These are phyloP conservation scores for Lignosus rhinocerotis DNA, from an alignment of 1,284 basidiomycete genomes.

Conservation along the genomic window DNA sequence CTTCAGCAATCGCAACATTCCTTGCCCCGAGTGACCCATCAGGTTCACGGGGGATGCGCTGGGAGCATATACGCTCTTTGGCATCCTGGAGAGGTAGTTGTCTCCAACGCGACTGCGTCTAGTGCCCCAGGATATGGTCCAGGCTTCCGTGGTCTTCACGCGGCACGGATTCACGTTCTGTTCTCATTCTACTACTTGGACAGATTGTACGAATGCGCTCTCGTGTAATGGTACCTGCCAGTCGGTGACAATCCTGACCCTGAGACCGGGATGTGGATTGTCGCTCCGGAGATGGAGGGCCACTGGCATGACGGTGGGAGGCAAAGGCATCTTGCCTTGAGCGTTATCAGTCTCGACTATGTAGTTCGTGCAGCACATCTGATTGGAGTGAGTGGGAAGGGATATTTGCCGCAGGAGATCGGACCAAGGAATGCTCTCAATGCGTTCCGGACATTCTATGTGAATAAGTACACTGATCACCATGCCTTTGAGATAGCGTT, in stretches of 20 bases:
- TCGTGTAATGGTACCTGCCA: conserved; percentile 23
- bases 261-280: conserved; percentile 25
- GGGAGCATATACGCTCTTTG: conserved; percentile 22
- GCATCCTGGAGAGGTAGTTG: conserved; percentile 17
- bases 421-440: conserved; percentile 1
- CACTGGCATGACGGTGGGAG: no score
- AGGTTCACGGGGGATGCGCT: conserved; percentile 27
- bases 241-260: conserved; percentile 14
- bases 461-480: conserved; percentile 18
- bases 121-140: not conserved
- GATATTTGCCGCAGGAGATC: not conserved
- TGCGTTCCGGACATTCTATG: conserved; percentile 7
- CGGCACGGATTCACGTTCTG: conserved; percentile 3
- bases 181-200: conserved; percentile 4
- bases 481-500: conserved; percentile 17
- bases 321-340: not conserved
- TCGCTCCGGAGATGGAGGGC: conserved; percentile 16
- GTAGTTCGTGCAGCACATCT: conserved; percentile 21
- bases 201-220: conserved; percentile 18
- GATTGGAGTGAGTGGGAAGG: conserved; percentile 4
- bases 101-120: conserved; percentile 11
- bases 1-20: conserved; percentile 20
- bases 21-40: conserved; percentile 31
- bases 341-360: conserved; percentile 15
- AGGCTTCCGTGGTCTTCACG: not conserved